Percentiles rank a stretch among this genome's conserved stretches.
Evolutionary conservation across 148 eudicot genomes (phyloP).

Genomic region (Camellia granthamiana): DNA sequence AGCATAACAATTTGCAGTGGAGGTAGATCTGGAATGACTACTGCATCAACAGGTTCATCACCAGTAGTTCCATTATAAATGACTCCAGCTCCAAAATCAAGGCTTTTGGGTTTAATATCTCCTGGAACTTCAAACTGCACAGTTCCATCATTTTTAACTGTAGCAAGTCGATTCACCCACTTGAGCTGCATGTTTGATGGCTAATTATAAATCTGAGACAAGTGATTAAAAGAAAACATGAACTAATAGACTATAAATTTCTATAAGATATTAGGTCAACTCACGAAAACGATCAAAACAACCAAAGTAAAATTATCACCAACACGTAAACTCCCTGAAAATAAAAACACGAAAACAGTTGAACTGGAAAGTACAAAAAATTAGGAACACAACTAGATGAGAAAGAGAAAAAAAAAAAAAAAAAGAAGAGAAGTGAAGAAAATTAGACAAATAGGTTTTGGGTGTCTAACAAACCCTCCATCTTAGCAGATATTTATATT

Average conservation of each 20-base stretch:
- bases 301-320: not conserved
- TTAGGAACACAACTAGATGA: too few relatives aligned
- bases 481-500: too few relatives aligned
- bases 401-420: too few relatives aligned
- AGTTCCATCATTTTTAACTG: slow-evolving; percentile 75
- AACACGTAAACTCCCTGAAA: not conserved
- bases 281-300: not conserved
- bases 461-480: too few relatives aligned
- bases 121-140: slow-evolving; percentile 80
- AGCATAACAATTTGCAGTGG: slow-evolving; percentile 88
- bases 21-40: slow-evolving; percentile 50
- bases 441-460: too few relatives aligned
- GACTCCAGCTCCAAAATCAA: slow-evolving; percentile 45
- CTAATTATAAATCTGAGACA: not conserved
- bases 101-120: slow-evolving; percentile 48
- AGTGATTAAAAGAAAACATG: not conserved
- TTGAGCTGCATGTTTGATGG: slow-evolving; percentile 53
- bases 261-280: not conserved
- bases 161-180: slow-evolving; percentile 65
- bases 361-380: too few relatives aligned
- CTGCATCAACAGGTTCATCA: slow-evolving; percentile 39
- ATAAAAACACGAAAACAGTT: too few relatives aligned
- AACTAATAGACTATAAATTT: not conserved
- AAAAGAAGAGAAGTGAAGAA: too few relatives aligned
- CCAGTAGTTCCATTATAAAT: slow-evolving; percentile 34